Conservation (phyloP, 345 rosid genomes). For the Hibiscus trionum region DNA sequence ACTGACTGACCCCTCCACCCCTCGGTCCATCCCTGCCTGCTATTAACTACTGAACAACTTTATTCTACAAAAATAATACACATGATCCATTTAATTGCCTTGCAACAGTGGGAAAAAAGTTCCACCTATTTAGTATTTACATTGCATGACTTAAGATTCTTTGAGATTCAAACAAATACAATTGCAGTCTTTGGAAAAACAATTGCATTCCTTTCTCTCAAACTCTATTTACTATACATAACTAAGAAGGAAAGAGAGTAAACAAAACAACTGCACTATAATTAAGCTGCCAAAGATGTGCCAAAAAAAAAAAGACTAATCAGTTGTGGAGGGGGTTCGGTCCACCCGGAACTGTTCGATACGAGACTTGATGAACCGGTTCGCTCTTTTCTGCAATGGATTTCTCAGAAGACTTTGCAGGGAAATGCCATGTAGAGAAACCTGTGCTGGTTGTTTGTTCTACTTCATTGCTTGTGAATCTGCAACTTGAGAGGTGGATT, state of each 20-base stretch:
- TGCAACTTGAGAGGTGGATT: slow-evolving; percentile 19
- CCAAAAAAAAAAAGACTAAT: slow-evolving; percentile 7
- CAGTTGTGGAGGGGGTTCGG: slow-evolving; percentile 61
- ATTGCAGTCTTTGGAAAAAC: neutral
- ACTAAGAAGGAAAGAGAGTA: neutral
- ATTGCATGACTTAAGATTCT: neutral
- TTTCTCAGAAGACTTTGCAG: slow-evolving; percentile 11
- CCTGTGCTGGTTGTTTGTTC: slow-evolving; percentile 6
- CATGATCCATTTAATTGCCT: neutral
- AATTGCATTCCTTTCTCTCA: slow-evolving; percentile 7
- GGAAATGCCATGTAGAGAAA: slow-evolving; percentile 10
- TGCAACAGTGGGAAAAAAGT: neutral
- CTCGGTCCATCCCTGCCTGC: neutral
- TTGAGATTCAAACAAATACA: slow-evolving; percentile 7
- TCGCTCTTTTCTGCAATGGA: slow-evolving; percentile 11
- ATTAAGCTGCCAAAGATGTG: slow-evolving; percentile 16
- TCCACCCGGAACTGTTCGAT: slow-evolving; percentile 41
- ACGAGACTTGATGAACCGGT: slow-evolving; percentile 31
- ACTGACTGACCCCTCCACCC: too few relatives aligned
- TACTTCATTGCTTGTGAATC: slow-evolving; percentile 7
- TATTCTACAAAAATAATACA: neutral
- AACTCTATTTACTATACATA: slow-evolving; percentile 21
- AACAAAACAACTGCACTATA: slow-evolving; percentile 9
- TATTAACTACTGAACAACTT: neutral
- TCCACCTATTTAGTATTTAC: slow-evolving; percentile 2